These are phyloP conservation scores for Vigna mungo DNA, from an alignment of 306 rosid genomes.

Conservation along the genomic window DNA sequence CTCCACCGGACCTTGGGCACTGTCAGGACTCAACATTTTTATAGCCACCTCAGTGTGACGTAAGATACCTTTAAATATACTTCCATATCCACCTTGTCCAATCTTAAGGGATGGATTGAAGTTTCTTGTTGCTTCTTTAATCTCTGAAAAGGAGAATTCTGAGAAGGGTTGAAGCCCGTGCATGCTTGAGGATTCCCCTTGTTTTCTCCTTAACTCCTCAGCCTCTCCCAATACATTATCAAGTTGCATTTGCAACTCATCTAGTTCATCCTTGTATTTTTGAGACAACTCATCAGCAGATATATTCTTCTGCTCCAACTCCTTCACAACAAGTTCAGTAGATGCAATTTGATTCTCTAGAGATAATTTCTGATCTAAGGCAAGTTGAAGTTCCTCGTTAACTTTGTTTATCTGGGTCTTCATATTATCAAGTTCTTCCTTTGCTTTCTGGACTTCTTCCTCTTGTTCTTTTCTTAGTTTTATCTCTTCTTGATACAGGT, in stretches of 20 bases:
- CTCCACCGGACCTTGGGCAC: slow-evolving; percentile 77
- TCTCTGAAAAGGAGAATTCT: slow-evolving; percentile 71
- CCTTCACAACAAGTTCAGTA: slow-evolving; percentile 53
- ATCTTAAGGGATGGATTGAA: slow-evolving; percentile 69
- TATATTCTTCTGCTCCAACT: slow-evolving; percentile 63
- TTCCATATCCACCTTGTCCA: slow-evolving; percentile 98
- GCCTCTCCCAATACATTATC: slow-evolving; percentile 73
- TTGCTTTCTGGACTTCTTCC: slow-evolving; percentile 61
- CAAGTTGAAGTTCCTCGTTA: slow-evolving; percentile 60
- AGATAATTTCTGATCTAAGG: slow-evolving; percentile 54
- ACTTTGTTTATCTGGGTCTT: slow-evolving; percentile 55
- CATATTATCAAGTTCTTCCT: slow-evolving; percentile 55
- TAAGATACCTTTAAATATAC: slow-evolving; percentile 68
- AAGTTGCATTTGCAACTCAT: slow-evolving; percentile 62
- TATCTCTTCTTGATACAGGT: slow-evolving; percentile 58
- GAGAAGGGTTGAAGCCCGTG: slow-evolving; percentile 57
- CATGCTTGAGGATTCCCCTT: slow-evolving; percentile 59
- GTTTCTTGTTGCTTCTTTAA: slow-evolving; percentile 70
- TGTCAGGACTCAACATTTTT: slow-evolving; percentile 60
- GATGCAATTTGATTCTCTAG: slow-evolving; percentile 65
- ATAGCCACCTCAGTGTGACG: slow-evolving; percentile 87
- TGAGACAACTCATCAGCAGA: slow-evolving; percentile 59
- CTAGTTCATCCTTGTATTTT: slow-evolving; percentile 61
- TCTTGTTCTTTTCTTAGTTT: slow-evolving; percentile 69
- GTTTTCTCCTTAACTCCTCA: slow-evolving; percentile 66